Base-by-base conservation (phyloP, 2,329 filamentous ascomycete species). In the Aschersonia sp. region DNA sequence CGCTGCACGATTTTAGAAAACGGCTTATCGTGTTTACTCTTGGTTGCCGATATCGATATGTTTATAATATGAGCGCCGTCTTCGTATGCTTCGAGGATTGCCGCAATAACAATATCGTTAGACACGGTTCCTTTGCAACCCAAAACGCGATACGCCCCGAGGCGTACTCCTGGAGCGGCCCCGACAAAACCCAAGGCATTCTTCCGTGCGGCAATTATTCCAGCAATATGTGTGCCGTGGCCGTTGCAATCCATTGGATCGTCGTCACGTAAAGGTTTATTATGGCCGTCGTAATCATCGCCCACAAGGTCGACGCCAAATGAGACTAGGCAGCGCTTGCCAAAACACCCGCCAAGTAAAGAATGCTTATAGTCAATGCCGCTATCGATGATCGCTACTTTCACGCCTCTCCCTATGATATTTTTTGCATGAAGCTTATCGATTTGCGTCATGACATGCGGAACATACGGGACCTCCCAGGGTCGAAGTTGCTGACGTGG, bases 301-400 rank as follows among this genome's bases (percentile, higher is more conserved):
- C 57, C 57, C 30, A 58, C 55, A 22, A 59, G 50, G 30, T 59
- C 57, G n/a, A 55, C 50, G 11, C 57, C 57, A 7, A 45, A 12
- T 2, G 53, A 45, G 37, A 59, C 52, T 42, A 56, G 61, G 55
- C 68, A 77, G 4, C 70, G 73, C 5, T 63, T 55, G 4, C 76
- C 77, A 54, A 79, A 79, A 50, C 75, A 74, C 41, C 74, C 75
- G 35, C 78, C 77, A 3, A 81, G 67, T 30, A 74, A 71, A 1
- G 75, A 73, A 54, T 81, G 76, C 1, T 61, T 66, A 56, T 79
- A 81, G 56, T 81, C 77, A 44, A 77, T 62, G 65, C 52, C 52
- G n/a, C 32, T 41, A 40, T 52, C 51, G 10, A 54, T 49, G 6
- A 52, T 30, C 6, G 46, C 52, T 37, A 53, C 22, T 22, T 49